Conservation (phyloP, 2,329 filamentous ascomycete genomes). For the Cladophialophora carrionii region DNA sequence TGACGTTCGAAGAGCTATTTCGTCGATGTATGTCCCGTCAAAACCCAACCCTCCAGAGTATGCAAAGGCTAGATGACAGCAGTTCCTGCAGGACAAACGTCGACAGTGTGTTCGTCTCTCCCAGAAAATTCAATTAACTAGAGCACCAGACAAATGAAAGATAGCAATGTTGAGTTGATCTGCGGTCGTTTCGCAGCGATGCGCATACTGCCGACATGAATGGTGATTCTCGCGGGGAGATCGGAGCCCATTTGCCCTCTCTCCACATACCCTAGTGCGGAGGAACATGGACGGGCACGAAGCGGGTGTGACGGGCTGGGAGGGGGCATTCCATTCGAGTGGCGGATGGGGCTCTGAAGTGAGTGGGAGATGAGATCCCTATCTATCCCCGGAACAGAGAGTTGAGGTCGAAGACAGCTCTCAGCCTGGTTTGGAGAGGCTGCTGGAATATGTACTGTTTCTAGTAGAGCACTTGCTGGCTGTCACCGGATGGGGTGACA, state of each 20-base stretch:
- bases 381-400: neutral
- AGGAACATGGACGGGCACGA: neutral
- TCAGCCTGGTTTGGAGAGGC: neutral
- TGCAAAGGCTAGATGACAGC: neutral
- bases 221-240: neutral
- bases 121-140: neutral
- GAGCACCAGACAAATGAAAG: neutral
- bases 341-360: neutral
- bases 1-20: neutral
- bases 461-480: neutral
- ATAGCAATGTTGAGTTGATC: neutral
- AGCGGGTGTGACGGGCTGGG: too few species aligned
- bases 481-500: neutral
- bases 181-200: neutral
- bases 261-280: neutral
- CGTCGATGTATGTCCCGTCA: neutral
- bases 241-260: neutral
- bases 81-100: neutral
- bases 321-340: neutral
- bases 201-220: neutral
- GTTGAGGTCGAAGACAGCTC: neutral
- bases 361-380: neutral
- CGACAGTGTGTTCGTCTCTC: neutral
- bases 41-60: neutral
- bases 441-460: neutral